Evolutionary conservation across 2,329 filamentous ascomycete genomes (phyloP).

Genomic region (Ceratocystis destructans): DNA sequence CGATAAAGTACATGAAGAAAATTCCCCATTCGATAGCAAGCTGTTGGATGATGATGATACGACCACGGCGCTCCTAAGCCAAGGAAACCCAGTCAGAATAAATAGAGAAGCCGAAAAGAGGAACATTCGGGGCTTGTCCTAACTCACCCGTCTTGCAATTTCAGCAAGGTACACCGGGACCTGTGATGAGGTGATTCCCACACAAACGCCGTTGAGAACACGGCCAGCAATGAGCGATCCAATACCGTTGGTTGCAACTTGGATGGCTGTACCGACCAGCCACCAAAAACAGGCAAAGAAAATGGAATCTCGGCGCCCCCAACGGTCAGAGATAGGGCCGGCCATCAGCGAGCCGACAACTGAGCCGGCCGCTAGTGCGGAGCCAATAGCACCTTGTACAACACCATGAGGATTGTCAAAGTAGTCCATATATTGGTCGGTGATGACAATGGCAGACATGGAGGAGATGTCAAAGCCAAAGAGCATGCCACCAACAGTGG

Average conservation of each 20-base stretch:
- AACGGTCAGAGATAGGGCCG: conserved; percentile 36
- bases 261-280: conserved; percentile 21
- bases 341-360: conserved; percentile 37
- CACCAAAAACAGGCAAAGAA: conserved; percentile 22
- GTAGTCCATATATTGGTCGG: conserved; percentile 37
- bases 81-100: conserved; percentile 22
- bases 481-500: conserved; percentile 32
- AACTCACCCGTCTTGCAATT: conserved; percentile 27
- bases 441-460: conserved; percentile 44
- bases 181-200: conserved; percentile 47
- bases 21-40: conserved; percentile 58
- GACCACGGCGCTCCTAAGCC: conserved; percentile 40
- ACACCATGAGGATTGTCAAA: conserved; percentile 35
- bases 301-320: conserved; percentile 29
- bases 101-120: neutral
- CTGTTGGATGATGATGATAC: conserved; percentile 55
- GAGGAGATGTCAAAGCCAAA: conserved; percentile 46
- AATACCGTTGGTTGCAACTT: conserved; percentile 21
- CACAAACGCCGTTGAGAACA: conserved; percentile 49
- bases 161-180: conserved; percentile 57
- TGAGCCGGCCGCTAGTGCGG: conserved; percentile 39
- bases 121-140: neutral
- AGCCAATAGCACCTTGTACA: conserved; percentile 39
- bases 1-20: conserved; percentile 57
- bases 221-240: conserved; percentile 36